Base-by-base conservation (phyloP, 2,329 filamentous ascomycete genomes). In the Penicillium sclerotigenum region DNA sequence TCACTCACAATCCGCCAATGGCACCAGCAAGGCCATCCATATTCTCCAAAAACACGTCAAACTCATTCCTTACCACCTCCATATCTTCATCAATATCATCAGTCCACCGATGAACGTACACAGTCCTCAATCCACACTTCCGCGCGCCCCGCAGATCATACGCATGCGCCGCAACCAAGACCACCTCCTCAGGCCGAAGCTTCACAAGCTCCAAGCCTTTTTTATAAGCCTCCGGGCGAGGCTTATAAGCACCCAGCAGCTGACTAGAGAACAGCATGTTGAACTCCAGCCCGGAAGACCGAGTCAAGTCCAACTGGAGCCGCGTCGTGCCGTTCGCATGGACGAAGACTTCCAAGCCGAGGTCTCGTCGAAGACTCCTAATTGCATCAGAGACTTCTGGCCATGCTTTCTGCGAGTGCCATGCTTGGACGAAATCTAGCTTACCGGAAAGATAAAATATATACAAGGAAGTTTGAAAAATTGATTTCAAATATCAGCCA, bases 291-390 rank as follows among this genome's bases (percentile, higher is more conserved):
- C 75, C 76, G 1, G 80, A 79, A 0, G 76, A 82, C 28, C 72
- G 69, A 1, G 68, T 69, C 3, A 84, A 71, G 62, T 84, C 80
- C 2, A 84, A 75, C 59, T 84, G 82, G 1, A 84, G 70, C 16
- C 82, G 75, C 2, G 78, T 80, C 0, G 80, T 83, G 0, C 81
- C 82, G 54, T 84, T 84, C 6, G 81, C 81, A 46, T 79, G 75
- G 5, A 84, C 81, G 50, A 81, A 79, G 0, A 79, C 65, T 56
- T 80, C 75, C 7, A 75, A 67, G 1, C 71, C 72, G 14, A 59
- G 56, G 3, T 71, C 62, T 1, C 70, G 65, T 14, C 73, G 67
- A 1, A 83, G 66, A 0, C 61, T 61, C 2, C 68, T 51, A 1
- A 84, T 69, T 0, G 79, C 80, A 3, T 67, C 57, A 0, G 59